phyloP scores from a whole-genome alignment of 148 eudicot species.

The Tetragonia tetragonoides region DNA sequence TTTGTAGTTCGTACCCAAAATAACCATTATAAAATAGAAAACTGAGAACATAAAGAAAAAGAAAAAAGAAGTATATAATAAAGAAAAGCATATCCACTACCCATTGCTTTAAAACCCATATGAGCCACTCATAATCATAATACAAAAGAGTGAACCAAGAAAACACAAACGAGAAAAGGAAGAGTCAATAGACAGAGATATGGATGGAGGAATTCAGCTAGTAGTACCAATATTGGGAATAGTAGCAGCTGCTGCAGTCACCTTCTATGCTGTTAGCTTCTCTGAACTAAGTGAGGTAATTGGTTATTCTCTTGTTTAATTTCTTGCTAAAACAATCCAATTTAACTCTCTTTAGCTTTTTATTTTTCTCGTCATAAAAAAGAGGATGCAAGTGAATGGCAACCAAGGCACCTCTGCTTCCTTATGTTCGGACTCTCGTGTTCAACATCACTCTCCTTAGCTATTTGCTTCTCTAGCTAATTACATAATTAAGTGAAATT shows the following conservation, averaged over 20 bases:
- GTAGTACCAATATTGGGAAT: conserved; percentile 49
- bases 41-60: background rate
- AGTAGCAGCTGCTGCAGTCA: conserved; percentile 69
- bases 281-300: conserved; percentile 63
- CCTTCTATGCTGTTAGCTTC: conserved; percentile 77
- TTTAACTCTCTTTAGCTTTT: too few relatives aligned
- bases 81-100: background rate
- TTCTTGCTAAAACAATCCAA: too few relatives aligned
- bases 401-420: too few relatives aligned
- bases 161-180: background rate
- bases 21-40: too few relatives aligned
- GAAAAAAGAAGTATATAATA: background rate
- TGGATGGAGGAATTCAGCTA: conserved; percentile 51
- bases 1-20: too few relatives aligned
- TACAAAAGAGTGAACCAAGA: background rate
- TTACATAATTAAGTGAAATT: too few relatives aligned
- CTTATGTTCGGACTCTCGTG: too few relatives aligned
- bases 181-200: conserved; percentile 16
- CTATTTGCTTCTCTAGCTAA: too few relatives aligned
- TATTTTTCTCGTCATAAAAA: too few relatives aligned
- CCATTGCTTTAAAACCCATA: background rate
- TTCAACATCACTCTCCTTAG: too few relatives aligned
- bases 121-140: conserved; percentile 12
- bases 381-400: too few relatives aligned
- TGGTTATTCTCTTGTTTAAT: background rate